Evolutionary conservation across 805 yeast species (phyloP), one percentile per base, ranked within the genome.

Genomic region (Wilhelminamyces savonicus): DNA sequence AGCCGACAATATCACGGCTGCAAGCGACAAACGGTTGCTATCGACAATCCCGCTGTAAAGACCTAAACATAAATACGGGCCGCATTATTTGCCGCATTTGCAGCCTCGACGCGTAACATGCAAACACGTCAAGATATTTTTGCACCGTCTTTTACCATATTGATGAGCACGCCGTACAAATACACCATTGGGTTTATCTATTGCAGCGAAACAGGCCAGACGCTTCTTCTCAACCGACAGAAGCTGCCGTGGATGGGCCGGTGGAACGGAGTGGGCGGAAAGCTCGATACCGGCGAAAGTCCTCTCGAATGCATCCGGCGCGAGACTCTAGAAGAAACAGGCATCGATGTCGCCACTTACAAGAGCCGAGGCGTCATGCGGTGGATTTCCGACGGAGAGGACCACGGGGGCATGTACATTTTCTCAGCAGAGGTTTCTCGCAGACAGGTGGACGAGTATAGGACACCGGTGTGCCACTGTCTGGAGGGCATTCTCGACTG

Each of bases 211-310:
- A 47, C 55, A 14, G 37, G 48, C 21, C 44, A 57, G 24, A 41
- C 62, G 12, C 54, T 64, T 9, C 40, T 65, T 6, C 43, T 65
- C 13, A 65, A 65, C 31, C 44, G 71, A 15, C 55, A 59, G 32
- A 65, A 65, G 32, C 44, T 54, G 8, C 71, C 71, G 2, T 62
- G 68, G 66, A 65, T 64, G 69, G 71, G 71, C 11, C 44, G 59
- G 28, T 65, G 70, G 70, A 64, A 65, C 39, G 71, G 70, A 9
- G 68, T 65, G 9, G 70, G 70, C 7, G 71, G 71, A 5, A 64
- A 65, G 34, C 36, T 64, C 12, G 62, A 61, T 20, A 31, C 39
- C 1, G 41, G 33, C 12, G 71, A 65, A 37, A 37, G 56, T 2
- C 61, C 69, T 1, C 34, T 48, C 21, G 54, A 55, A n/a, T 62